phyloP scores from a whole-genome alignment of 352 stramenopile species.

The Pythium folliculosum region DNA sequence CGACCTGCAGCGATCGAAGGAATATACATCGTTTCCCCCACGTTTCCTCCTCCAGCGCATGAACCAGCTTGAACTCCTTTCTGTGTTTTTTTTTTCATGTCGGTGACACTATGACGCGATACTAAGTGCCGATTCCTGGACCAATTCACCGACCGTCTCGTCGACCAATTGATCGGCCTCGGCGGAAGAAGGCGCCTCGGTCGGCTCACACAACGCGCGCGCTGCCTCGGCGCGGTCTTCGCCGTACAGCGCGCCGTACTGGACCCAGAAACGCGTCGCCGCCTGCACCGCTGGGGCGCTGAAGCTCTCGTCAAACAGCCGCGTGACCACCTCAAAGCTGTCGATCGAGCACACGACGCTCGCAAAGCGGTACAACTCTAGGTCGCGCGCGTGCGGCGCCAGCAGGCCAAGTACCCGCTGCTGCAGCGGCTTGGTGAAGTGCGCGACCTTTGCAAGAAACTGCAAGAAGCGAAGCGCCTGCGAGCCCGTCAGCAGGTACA shows the following conservation, averaged over 20 bases:
- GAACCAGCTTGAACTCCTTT: neutral
- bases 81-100: neutral
- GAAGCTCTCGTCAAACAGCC: slow-evolving; percentile 49
- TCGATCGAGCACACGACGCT: slow-evolving; percentile 49
- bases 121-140: too few species aligned
- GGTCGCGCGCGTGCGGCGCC: slow-evolving; percentile 39
- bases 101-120: too few species aligned
- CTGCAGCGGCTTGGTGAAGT: slow-evolving; percentile 62
- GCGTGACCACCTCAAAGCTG: slow-evolving; percentile 38
- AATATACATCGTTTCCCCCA: neutral
- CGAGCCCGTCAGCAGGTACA: slow-evolving; percentile 60
- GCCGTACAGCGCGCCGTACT: slow-evolving; percentile 56
- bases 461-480: slow-evolving; percentile 64
- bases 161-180: neutral
- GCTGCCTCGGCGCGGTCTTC: slow-evolving; percentile 29
- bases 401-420: slow-evolving; percentile 47
- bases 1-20: too few species aligned
- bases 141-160: neutral
- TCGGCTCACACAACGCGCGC: slow-evolving; percentile 2
- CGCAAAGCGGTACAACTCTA: slow-evolving; percentile 56
- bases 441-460: slow-evolving; percentile 65
- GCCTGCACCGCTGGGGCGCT: slow-evolving; percentile 19
- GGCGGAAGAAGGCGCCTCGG: neutral
- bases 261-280: slow-evolving; percentile 48
- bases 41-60: neutral